Evolutionary conservation across 305 asterid species (phyloP).

Genomic region (Plantago coronopus): DNA sequence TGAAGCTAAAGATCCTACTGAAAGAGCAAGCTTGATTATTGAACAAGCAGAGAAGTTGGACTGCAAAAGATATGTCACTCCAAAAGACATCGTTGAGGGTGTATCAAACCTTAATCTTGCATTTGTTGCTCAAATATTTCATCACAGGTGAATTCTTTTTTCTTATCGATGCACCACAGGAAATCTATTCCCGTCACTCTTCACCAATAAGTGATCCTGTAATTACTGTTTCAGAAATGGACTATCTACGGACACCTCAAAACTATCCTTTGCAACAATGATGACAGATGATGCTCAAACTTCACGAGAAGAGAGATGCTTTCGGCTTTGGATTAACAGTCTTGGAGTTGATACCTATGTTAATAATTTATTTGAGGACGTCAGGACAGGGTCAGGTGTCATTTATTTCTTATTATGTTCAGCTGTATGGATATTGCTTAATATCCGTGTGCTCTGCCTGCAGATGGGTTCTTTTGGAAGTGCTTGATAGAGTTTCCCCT

Average conservation of each 20-base stretch:
- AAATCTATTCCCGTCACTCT: neutral
- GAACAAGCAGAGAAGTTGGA: conserved; percentile 83
- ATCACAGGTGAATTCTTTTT: conserved; percentile 41
- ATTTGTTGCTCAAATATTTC: conserved; percentile 73
- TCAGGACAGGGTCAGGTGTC: conserved; percentile 62
- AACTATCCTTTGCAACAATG: conserved; percentile 71
- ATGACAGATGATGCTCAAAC: conserved; percentile 90
- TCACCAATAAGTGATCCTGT: neutral
- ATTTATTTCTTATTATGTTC: conserved; percentile 20
- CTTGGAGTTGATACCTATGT: conserved; percentile 77
- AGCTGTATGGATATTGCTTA: conserved; percentile 1
- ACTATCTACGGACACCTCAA: conserved; percentile 51
- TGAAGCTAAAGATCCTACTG: conserved; percentile 67
- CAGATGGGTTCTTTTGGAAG: conserved; percentile 89
- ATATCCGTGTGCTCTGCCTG: conserved; percentile 21
- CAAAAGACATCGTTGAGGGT: conserved; percentile 71
- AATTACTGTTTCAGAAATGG: conserved; percentile 65
- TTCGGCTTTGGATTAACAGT: conserved; percentile 92
- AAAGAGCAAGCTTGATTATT: conserved; percentile 73
- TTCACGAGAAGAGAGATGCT: conserved; percentile 93
- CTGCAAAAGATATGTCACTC: conserved; percentile 56
- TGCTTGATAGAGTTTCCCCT: conserved; percentile 65
- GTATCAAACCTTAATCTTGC: conserved; percentile 61
- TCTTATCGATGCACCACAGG: conserved; percentile 8
- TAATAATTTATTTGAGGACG: conserved; percentile 82